phyloP scores from a whole-genome alignment of 1,284 basidiomycete species.

The Cystobasidium slooffiae region DNA sequence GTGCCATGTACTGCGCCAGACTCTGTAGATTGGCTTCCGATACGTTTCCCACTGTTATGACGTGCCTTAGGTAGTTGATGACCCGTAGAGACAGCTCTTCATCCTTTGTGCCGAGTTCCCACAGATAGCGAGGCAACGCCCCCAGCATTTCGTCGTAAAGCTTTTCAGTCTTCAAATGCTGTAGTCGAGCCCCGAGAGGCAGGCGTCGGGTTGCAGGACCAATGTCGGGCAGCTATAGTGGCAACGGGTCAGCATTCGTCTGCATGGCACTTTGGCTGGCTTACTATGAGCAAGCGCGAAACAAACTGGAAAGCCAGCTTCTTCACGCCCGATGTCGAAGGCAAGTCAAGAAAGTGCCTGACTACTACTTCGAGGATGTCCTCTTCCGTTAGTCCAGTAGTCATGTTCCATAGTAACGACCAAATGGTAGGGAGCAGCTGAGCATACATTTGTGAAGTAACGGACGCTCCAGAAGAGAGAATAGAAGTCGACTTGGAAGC shows the following conservation, averaged over 20 bases:
- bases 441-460: conserved; percentile 64
- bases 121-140: conserved; percentile 74
- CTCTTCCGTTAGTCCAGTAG: background rate
- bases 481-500: conserved; percentile 43
- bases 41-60: background rate
- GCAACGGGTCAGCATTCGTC: background rate
- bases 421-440: conserved; percentile 81
- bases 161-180: background rate
- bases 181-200: background rate
- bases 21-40: background rate
- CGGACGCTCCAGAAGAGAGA: conserved; percentile 44
- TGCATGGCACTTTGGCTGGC: conserved; percentile 49
- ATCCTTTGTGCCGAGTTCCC: conserved; percentile 75
- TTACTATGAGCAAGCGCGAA: conserved; percentile 64
- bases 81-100: conserved; percentile 46
- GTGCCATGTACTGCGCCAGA: conserved; percentile 10
- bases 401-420: conserved; percentile 64
- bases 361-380: conserved; percentile 11
- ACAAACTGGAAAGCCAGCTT: conserved; percentile 44
- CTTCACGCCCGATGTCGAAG: conserved; percentile 37
- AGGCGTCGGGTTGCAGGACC: background rate
- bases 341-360: conserved; percentile 16
- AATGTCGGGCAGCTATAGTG: conserved; percentile 4
- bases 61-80: background rate
- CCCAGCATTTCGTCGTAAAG: conserved; percentile 65